Percentiles rank a stretch among this genome's conserved stretches.
These are phyloP conservation scores for Carallia brachiata DNA, from an alignment of 345 rosid genomes.

Conservation along the genomic window DNA sequence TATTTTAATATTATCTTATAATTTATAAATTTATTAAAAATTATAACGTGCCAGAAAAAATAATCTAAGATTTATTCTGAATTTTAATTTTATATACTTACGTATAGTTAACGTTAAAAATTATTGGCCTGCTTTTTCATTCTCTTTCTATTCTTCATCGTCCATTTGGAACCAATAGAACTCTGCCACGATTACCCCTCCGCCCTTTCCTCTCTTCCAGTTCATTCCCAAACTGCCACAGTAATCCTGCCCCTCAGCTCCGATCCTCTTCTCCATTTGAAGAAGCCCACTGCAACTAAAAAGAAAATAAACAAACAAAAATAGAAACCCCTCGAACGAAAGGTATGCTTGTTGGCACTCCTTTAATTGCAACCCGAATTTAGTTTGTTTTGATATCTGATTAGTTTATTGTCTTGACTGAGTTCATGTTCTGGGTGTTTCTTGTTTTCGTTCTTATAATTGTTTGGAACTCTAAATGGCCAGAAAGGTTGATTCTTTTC, in stretches of 20 bases:
- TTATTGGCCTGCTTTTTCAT: too few species aligned
- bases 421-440: slow-evolving; percentile 1
- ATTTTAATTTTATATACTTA: too few species aligned
- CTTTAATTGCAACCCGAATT: neutral
- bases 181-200: neutral
- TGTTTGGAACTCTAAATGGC: neutral
- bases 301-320: neutral
- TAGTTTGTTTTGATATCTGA: neutral
- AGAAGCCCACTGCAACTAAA: too few species aligned
- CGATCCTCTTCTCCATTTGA: too few species aligned
- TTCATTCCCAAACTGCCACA: too few species aligned
- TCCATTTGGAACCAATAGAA: neutral
- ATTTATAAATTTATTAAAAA: too few species aligned
- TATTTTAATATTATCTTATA: too few species aligned
- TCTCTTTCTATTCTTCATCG: too few species aligned
- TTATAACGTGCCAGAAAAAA: too few species aligned
- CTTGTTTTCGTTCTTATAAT: neutral
- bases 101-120: too few species aligned
- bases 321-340: neutral
- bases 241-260: neutral
- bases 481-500: too few species aligned
- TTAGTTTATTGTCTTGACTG: neutral
- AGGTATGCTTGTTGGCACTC: neutral
- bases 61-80: too few species aligned
- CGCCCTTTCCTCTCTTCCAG: neutral